A percentile compares a stretch with the other conserved stretches of the same genome.
Conservation (phyloP, 768 basidiomycete genomes). For the Obba rivulosa region DNA sequence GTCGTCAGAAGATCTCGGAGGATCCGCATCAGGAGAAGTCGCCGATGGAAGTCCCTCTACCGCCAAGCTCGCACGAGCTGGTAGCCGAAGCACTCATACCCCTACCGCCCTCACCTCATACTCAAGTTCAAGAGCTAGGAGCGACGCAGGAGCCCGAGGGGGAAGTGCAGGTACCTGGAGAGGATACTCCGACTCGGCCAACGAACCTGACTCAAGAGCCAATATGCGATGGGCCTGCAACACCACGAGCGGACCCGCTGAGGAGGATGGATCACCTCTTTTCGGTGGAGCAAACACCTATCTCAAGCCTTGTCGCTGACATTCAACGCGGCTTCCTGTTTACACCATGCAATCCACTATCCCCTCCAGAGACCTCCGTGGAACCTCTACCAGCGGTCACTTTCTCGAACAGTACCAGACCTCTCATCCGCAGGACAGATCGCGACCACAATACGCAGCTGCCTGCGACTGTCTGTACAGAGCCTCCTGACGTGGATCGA, state of each 20-base stretch:
- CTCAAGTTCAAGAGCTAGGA: background rate
- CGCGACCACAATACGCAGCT: too few relatives aligned
- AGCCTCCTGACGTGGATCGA: too few relatives aligned
- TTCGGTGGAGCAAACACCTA: constrained; percentile 43
- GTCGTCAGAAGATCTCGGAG: background rate
- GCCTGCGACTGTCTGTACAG: too few relatives aligned
- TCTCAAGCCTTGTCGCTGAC: constrained; percentile 48
- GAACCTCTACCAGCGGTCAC: too few relatives aligned
- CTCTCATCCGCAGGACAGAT: too few relatives aligned
- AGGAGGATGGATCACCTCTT: background rate
- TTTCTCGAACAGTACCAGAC: too few relatives aligned
- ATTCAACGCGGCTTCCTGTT: constrained; percentile 68
- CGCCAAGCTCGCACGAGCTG: background rate
- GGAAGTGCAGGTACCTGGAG: too few relatives aligned
- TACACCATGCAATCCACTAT: constrained; percentile 57
- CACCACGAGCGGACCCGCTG: background rate
- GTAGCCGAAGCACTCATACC: background rate
- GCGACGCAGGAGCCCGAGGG: background rate
- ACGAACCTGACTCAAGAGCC: background rate
- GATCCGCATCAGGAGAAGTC: background rate
- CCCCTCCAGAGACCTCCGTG: constrained; percentile 27
- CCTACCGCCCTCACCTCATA: background rate
- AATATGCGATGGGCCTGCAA: background rate
- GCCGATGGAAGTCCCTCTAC: background rate
- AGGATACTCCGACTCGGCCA: too few relatives aligned